Evolutionary conservation across 345 rosid genomes (phyloP).

Genomic region (Eucalyptus fibrosa): DNA sequence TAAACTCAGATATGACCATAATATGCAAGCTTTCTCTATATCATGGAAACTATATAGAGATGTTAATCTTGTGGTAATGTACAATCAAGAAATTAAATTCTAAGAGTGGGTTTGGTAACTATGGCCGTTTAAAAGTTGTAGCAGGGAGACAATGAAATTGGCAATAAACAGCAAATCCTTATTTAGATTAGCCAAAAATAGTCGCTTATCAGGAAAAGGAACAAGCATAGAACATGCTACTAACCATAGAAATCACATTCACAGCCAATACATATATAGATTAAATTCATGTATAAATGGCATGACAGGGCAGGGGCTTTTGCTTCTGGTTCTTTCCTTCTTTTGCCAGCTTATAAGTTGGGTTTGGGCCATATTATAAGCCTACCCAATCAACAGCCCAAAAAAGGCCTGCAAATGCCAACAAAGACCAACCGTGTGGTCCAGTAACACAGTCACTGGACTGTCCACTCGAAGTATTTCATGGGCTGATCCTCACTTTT

Average conservation of each 20-base stretch:
- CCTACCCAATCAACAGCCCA: not conserved
- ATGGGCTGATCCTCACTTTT: not conserved
- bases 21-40: not conserved
- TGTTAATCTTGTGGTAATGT: not conserved
- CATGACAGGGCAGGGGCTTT: not conserved
- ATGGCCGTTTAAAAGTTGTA: rapidly evolving
- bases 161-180: not conserved
- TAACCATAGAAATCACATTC: not conserved
- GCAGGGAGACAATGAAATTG: not conserved
- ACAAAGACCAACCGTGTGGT: not conserved
- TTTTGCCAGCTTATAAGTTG: not conserved
- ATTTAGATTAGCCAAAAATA: not conserved
- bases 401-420: not conserved
- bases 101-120: not conserved
- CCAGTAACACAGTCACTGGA: not conserved
- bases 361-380: not conserved
- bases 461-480: not conserved
- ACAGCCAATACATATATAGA: not conserved
- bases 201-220: not conserved
- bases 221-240: not conserved
- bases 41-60: not conserved
- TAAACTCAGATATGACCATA: not conserved
- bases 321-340: not conserved
- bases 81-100: not conserved
- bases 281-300: not conserved